Evolutionary conservation across 108 stramenopile genomes (phyloP), one percentile per base, ranked within the genome.

Genomic region (Cyclotella baltica): DNA sequence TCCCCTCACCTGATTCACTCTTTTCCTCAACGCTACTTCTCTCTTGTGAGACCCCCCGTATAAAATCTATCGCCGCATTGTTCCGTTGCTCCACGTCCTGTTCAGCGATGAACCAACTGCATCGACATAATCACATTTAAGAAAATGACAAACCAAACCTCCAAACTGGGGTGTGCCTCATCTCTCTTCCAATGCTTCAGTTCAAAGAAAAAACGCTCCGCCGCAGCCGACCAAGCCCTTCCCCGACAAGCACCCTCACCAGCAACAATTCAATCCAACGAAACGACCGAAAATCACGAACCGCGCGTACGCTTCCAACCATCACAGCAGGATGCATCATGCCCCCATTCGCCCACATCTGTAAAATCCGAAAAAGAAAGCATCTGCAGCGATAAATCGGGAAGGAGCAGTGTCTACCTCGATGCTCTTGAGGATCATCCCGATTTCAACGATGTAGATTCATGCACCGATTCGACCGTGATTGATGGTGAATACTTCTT

Each of bases 401-500:
- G 56, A 13, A 62, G 52, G 20, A 71, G 70, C 31, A n/a, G n/a
- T n/a, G 70, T 71, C 37, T 78, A 70, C 70, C 67, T 78, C 25
- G 77, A 78, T 11, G 63, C 77, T 28, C 19, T 40, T 10, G 70
- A 78, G 18, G 77, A 62, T 36, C 56, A 70, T 19, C 23, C 28
- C 22, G 70, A 71, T 40, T 67, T 50, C 22, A 67, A 35, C 58
- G 65, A 63, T 25, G 68, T 51, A 46, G 29, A 78, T 31, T 29
- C 57, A 30, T 78, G 19, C 4, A 4, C 71, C 25, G 58, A 53
- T 10, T 53, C 67, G 3, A 10, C 71, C 16, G 35, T 70, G 62
- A 72, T 78, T 4, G 78, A 78, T 28, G 78, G 70, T 19, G 70
- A 78, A 65, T 78, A 43, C 43, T 78, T 66, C 62, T 78, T 78